Percentiles rank a stretch among this genome's conserved stretches.
Conservation (phyloP, 495 filamentous ascomycete species). For the Polyplosphaeria fusca region DNA sequence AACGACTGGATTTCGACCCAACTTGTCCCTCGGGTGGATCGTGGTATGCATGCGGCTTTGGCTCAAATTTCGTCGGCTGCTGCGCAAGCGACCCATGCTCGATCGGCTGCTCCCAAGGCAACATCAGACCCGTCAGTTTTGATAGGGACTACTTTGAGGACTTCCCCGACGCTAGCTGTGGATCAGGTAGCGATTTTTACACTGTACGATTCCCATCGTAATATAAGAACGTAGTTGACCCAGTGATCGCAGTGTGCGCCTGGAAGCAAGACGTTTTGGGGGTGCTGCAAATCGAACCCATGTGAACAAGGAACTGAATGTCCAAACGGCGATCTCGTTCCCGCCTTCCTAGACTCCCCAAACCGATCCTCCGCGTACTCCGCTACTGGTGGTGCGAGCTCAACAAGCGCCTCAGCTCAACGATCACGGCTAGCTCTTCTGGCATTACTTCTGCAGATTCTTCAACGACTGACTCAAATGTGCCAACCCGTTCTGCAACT, state of each 20-base stretch:
- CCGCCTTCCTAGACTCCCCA: slow-evolving; percentile 4
- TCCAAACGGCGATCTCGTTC: slow-evolving; percentile 4
- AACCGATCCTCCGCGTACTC: slow-evolving; percentile 1
- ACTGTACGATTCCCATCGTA: neutral
- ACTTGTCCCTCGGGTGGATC: slow-evolving; percentile 8
- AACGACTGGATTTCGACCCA: neutral
- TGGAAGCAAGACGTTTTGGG: slow-evolving; percentile 2
- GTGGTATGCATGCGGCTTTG: slow-evolving; percentile 8
- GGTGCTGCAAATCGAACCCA: slow-evolving; percentile 11
- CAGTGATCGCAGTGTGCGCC: neutral
- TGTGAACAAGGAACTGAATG: slow-evolving; percentile 1
- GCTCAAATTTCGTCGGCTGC: slow-evolving; percentile 7
- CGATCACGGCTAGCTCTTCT: neutral
- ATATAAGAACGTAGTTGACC: neutral
- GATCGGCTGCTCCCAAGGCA: slow-evolving; percentile 6
- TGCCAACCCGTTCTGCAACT: neutral
- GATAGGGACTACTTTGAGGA: slow-evolving; percentile 3
- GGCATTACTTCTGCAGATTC: neutral
- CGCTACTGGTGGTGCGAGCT: slow-evolving; percentile 1
- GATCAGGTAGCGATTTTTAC: slow-evolving; percentile 7
- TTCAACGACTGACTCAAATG: neutral
- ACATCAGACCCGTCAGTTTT: slow-evolving; percentile 3
- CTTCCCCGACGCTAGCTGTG: slow-evolving; percentile 11
- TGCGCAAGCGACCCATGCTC: slow-evolving; percentile 11
- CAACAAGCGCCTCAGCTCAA: neutral